Evolutionary conservation across 2,329 filamentous ascomycete genomes (phyloP).

Genomic region (Aulographum hederae): DNA sequence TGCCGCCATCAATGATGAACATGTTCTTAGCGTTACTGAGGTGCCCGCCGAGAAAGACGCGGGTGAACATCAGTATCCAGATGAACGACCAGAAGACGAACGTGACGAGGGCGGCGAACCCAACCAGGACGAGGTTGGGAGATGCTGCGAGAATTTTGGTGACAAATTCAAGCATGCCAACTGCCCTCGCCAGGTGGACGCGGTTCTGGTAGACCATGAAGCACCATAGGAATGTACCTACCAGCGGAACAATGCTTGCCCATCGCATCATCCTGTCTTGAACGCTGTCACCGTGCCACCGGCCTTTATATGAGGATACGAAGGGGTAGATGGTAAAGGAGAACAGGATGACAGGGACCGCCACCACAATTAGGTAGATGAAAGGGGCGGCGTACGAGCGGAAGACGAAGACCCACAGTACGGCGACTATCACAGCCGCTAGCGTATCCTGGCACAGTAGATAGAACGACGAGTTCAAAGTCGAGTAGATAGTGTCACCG

Average conservation of each 20-base stretch:
- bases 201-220: constrained; percentile 70
- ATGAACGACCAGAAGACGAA: constrained; percentile 86
- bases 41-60: constrained; percentile 85
- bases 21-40: constrained; percentile 39
- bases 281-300: constrained; percentile 53
- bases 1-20: constrained; percentile 73
- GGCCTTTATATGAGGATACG: constrained; percentile 70
- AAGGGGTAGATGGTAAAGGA: constrained; percentile 87
- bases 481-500: constrained; percentile 88
- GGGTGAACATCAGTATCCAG: constrained; percentile 93
- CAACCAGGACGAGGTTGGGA: constrained; percentile 65
- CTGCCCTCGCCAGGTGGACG: constrained; percentile 61
- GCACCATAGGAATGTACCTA: constrained; percentile 60
- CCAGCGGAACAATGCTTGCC: constrained; percentile 58
- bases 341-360: constrained; percentile 70
- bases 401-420: constrained; percentile 78
- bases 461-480: constrained; percentile 69
- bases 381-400: constrained; percentile 76
- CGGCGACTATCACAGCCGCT: constrained; percentile 71
- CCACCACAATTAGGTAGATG: constrained; percentile 61
- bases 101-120: constrained; percentile 54
- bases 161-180: constrained; percentile 82
- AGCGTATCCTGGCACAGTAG: constrained; percentile 82
- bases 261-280: constrained; percentile 85
- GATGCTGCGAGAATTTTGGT: constrained; percentile 76